Evolutionary conservation across 257 asterid species (phyloP), one percentile per base, ranked within the genome.

Genomic region (Vinca minor): DNA sequence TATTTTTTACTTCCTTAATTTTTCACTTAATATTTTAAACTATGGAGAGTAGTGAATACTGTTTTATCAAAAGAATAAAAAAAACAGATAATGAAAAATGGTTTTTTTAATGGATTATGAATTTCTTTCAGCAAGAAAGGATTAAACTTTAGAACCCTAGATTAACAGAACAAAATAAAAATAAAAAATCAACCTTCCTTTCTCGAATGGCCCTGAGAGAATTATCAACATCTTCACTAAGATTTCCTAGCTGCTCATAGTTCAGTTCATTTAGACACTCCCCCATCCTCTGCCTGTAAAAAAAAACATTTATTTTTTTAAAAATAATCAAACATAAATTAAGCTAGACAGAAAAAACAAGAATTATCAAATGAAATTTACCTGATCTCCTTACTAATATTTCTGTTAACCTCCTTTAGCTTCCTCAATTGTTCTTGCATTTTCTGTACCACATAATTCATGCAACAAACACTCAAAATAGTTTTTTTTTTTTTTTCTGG

Each of bases 371-470:
- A 26, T 13, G 39, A 1, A 35, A n/a, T 2, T 48, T 31, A 89
- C 98, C 95, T 84, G 67, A 89, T 87, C 71, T 89, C 97, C 80
- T 11, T 93, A 67, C 83, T 76, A 21, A 93, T 89, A 68, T 85
- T 86, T 66, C 79, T 78, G 73, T 93, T 89, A 18, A 85, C 81
- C 49, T 93, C 98, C 75, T 89, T 85, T 20, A 85, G 78, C 79
- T 89, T 85, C 87, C 77, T 84, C 82, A 93, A 46, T 58, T 89
- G 89, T 46, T 87, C 91, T 87, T 93, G 96, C 98, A 93, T 89
- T 78, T 76, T 84, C 96, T 89, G 59, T 70, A 66, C 47, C 53
- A 32, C 20, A n/a, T 34, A 34, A 34, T 34, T 34, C 54, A 62
- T 15, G 47, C 47, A 12, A 68, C 13, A 44, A 23, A 0, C 68